phyloP scores from a whole-genome alignment of 176 grass and related monocot species.

The Poa annua region DNA sequence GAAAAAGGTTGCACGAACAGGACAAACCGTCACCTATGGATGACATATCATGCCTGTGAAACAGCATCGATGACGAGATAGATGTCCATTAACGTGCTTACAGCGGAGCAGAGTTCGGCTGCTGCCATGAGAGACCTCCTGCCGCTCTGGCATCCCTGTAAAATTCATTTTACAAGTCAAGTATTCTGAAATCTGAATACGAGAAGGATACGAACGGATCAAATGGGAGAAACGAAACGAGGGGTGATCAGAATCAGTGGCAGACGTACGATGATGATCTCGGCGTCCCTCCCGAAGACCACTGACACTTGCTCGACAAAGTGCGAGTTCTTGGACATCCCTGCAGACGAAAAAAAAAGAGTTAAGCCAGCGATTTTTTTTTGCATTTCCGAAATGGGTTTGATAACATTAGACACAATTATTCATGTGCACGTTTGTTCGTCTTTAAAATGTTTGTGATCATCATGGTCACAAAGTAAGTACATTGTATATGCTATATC shows the following conservation, averaged over 20 bases:
- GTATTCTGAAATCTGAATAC: not conserved
- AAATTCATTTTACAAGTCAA: not conserved
- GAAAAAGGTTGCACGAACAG: not conserved
- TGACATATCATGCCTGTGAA: too few relatives aligned
- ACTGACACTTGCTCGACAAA: constrained; percentile 69
- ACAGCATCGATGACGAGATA: not conserved
- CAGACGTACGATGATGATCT: constrained; percentile 64
- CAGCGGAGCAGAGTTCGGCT: constrained; percentile 66
- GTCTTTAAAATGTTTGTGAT: not conserved
- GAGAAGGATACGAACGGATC: too few relatives aligned
- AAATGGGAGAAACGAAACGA: not conserved
- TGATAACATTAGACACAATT: not conserved
- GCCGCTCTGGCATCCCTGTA: constrained; percentile 81
- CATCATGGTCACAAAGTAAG: not conserved
- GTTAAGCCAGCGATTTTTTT: not conserved
- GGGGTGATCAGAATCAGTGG: not conserved
- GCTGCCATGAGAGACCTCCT: constrained; percentile 83
- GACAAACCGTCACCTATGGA: not conserved
- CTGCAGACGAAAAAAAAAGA: not conserved
- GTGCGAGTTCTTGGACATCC: constrained; percentile 57
- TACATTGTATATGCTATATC: too few relatives aligned
- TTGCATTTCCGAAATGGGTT: not conserved
- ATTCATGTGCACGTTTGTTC: not conserved
- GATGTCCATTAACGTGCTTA: constrained; percentile 48
- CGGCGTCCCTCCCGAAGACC: constrained; percentile 56